These are phyloP conservation scores for Geotrichum bryndzae DNA, from an alignment of 1,139 yeast genomes.

Conservation along the genomic window DNA sequence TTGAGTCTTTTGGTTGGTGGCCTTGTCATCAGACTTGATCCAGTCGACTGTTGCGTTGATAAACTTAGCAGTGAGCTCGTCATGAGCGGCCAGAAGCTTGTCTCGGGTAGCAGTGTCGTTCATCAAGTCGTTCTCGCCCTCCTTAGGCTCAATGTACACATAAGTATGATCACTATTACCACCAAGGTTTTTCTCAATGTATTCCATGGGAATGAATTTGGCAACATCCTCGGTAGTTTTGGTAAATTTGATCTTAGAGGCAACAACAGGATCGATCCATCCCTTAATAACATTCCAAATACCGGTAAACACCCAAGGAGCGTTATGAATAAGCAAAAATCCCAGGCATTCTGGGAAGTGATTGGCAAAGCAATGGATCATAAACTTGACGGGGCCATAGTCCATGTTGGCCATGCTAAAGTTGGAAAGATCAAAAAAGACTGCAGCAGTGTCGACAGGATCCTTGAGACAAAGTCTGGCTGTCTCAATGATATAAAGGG, in stretches of 20 bases:
- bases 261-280: slow-evolving; percentile 88
- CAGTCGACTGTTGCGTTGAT: slow-evolving; percentile 58
- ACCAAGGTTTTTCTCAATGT: slow-evolving; percentile 59
- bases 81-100: slow-evolving; percentile 43
- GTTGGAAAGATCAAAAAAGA: slow-evolving; percentile 68
- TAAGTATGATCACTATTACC: slow-evolving; percentile 56
- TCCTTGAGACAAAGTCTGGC: slow-evolving; percentile 57
- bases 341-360: slow-evolving; percentile 86
- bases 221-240: slow-evolving; percentile 53
- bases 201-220: slow-evolving; percentile 47
- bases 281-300: slow-evolving; percentile 79
- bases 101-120: slow-evolving; percentile 43
- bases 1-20: slow-evolving; percentile 42
- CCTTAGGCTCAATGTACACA: slow-evolving; percentile 51
- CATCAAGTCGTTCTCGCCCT: slow-evolving; percentile 42
- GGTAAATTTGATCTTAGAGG: slow-evolving; percentile 72
- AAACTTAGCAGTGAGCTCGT: slow-evolving; percentile 43
- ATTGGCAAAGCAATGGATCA: slow-evolving; percentile 73
- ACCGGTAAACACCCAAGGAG: slow-evolving; percentile 85
- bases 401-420: slow-evolving; percentile 80
- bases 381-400: slow-evolving; percentile 70
- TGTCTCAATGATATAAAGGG: slow-evolving; percentile 63
- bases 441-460: slow-evolving; percentile 64
- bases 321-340: slow-evolving; percentile 68
- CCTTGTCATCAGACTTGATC: slow-evolving; percentile 48